Conservation (phyloP, 1,139 yeast species). For the Protomyces macrosporus region DNA sequence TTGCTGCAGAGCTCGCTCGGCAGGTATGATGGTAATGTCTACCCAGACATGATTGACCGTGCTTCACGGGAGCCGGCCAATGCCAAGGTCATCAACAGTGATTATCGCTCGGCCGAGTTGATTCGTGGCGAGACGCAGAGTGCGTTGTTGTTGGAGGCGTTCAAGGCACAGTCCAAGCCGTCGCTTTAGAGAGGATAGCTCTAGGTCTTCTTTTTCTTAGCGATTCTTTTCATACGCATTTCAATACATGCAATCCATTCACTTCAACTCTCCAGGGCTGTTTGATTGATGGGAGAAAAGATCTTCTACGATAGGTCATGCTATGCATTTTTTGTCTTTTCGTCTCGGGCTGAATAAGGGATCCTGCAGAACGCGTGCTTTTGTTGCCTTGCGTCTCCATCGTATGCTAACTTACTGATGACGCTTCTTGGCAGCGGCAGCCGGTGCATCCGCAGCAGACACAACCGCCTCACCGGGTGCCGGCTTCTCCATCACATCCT, state of each 20-base stretch:
- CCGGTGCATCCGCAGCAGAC: slow-evolving; percentile 26
- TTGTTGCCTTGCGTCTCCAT: too few relatives aligned
- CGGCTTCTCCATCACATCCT: slow-evolving; percentile 29
- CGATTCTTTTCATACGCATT: not conserved
- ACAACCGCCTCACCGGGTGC: slow-evolving; percentile 29
- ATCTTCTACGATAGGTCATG: not conserved
- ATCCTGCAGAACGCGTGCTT: too few relatives aligned
- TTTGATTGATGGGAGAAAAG: not conserved
- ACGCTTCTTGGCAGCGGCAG: slow-evolving; percentile 21
- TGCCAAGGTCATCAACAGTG: slow-evolving; percentile 9
- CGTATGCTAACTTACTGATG: not conserved
- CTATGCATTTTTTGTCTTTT: not conserved
- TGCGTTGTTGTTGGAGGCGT: slow-evolving; percentile 15
- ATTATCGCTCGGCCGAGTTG: slow-evolving; percentile 22
- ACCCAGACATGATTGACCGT: slow-evolving; percentile 25
- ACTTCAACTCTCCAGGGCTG: not conserved
- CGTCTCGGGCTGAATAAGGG: too few relatives aligned
- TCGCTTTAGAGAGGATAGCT: not conserved
- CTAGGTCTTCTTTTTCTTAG: too few relatives aligned
- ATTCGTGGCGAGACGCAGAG: slow-evolving; percentile 22
- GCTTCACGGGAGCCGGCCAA: slow-evolving; percentile 24
- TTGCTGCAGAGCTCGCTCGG: slow-evolving; percentile 84
- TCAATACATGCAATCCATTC: not conserved
- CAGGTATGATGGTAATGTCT: slow-evolving; percentile 26
- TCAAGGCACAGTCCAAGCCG: slow-evolving; percentile 25